Evolutionary conservation across 768 basidiomycete genomes (phyloP).

Genomic region (Suillus tomentosus): DNA sequence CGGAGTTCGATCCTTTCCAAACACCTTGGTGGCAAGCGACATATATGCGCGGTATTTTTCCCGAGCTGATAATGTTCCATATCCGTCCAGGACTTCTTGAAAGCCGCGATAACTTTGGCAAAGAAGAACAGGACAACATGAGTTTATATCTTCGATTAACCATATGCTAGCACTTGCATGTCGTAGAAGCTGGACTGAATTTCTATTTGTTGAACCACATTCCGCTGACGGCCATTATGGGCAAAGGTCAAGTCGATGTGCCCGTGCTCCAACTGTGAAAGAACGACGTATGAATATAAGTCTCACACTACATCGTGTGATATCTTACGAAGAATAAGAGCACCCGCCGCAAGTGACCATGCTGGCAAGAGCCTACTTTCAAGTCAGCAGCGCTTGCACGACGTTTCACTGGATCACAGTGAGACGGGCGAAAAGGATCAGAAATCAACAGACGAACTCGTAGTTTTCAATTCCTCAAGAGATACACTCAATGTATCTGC

Average conservation of each 20-base stretch:
- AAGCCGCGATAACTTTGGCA: not conserved
- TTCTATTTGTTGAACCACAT: not conserved
- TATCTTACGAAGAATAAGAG: not conserved
- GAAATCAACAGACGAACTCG: not conserved
- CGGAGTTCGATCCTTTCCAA: not conserved
- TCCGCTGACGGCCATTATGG: not conserved
- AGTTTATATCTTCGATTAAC: not conserved
- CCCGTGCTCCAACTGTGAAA: not conserved
- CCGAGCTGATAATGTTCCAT: not conserved
- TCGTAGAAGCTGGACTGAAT: not conserved
- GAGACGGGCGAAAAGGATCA: not conserved
- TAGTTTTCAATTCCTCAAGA: not conserved
- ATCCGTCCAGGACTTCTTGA: not conserved
- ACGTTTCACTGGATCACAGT: not conserved
- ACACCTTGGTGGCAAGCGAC: conserved; percentile 3
- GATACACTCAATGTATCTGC: not conserved
- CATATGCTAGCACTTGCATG: not conserved
- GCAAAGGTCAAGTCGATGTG: not conserved
- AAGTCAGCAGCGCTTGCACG: not conserved
- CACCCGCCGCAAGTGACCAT: not conserved
- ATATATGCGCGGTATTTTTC: conserved; percentile 5
- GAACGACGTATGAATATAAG: no score
- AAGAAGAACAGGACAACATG: not conserved
- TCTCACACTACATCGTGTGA: not conserved
- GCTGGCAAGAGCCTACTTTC: not conserved